Conservation (phyloP, 805 yeast genomes). For the Cyberlindnera euphorbiiphila region DNA sequence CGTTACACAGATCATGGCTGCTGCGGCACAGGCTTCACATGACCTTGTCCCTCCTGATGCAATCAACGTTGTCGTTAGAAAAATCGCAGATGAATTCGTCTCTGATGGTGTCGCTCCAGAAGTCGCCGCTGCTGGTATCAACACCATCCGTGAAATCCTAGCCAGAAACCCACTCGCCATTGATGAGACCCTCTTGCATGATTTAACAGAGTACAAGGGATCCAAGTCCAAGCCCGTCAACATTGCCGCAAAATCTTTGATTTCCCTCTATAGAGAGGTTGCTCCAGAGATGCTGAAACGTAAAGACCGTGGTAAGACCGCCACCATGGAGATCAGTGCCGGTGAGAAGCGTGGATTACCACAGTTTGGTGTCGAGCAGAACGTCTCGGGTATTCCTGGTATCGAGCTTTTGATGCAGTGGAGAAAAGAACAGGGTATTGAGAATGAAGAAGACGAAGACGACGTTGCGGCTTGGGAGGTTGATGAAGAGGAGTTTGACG, state of each 20-base stretch:
- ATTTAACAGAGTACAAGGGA: slow-evolving; percentile 83
- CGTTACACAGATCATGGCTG: slow-evolving; percentile 96
- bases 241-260: slow-evolving; percentile 89
- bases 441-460: slow-evolving; percentile 53
- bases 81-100: slow-evolving; percentile 95
- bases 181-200: slow-evolving; percentile 83
- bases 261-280: slow-evolving; percentile 83
- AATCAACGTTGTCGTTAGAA: slow-evolving; percentile 73
- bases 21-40: slow-evolving; percentile 94
- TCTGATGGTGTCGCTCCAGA: slow-evolving; percentile 98
- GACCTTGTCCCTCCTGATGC: slow-evolving; percentile 97
- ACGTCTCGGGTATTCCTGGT: slow-evolving; percentile 79
- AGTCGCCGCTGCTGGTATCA: slow-evolving; percentile 97
- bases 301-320: slow-evolving; percentile 91
- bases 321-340: slow-evolving; percentile 73
- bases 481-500: slow-evolving; percentile 46
- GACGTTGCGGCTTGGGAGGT: slow-evolving; percentile 60
- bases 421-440: slow-evolving; percentile 59
- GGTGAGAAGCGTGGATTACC: slow-evolving; percentile 52
- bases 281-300: slow-evolving; percentile 93
- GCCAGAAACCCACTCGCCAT: slow-evolving; percentile 94
- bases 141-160: slow-evolving; percentile 89
- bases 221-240: slow-evolving; percentile 92
- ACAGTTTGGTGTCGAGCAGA: slow-evolving; percentile 71
- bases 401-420: slow-evolving; percentile 85